Evolutionary conservation across 805 yeast genomes (phyloP).

Genomic region (Starmerella gropengiesseri): DNA sequence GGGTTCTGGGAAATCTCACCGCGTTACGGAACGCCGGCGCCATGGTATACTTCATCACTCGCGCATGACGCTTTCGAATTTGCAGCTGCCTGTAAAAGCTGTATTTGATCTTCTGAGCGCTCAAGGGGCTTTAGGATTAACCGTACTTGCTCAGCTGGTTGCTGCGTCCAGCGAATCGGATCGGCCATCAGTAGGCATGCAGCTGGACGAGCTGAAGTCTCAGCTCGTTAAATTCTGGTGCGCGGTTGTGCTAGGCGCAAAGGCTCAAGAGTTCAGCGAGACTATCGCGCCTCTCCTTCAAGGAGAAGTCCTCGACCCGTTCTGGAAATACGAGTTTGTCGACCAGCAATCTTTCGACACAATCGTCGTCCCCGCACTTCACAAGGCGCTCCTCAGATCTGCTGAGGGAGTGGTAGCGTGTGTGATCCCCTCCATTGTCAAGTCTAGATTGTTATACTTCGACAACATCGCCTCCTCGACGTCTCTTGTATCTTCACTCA

Average conservation of each 20-base stretch:
- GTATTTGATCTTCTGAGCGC: not conserved
- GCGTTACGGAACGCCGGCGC: not conserved
- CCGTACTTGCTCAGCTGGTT: slow-evolving; percentile 3
- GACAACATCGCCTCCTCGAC: slow-evolving; percentile 31
- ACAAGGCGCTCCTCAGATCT: slow-evolving; percentile 65
- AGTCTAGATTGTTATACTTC: slow-evolving; percentile 33
- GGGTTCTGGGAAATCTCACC: not conserved
- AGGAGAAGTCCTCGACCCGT: slow-evolving; percentile 3
- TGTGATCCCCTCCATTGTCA: slow-evolving; percentile 43
- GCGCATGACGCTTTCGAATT: not conserved
- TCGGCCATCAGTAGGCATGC: slow-evolving; percentile 1
- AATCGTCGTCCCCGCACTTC: slow-evolving; percentile 48
- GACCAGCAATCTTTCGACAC: slow-evolving; percentile 32
- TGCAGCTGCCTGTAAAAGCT: not conserved
- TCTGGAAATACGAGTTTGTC: slow-evolving; percentile 23
- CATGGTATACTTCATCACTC: slow-evolving; percentile 1
- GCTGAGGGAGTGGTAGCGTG: slow-evolving; percentile 58
- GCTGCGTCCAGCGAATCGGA: not conserved
- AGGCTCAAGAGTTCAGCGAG: slow-evolving; percentile 21
- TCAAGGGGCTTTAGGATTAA: slow-evolving; percentile 6
- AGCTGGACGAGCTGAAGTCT: not conserved
- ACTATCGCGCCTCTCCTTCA: slow-evolving; percentile 18
- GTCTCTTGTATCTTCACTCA: slow-evolving; percentile 47
- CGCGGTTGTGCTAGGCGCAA: slow-evolving; percentile 28
- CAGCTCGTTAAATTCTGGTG: slow-evolving; percentile 22